phyloP scores from a whole-genome alignment of 768 basidiomycete genomes.

The Stropharia rugosoannulata region DNA sequence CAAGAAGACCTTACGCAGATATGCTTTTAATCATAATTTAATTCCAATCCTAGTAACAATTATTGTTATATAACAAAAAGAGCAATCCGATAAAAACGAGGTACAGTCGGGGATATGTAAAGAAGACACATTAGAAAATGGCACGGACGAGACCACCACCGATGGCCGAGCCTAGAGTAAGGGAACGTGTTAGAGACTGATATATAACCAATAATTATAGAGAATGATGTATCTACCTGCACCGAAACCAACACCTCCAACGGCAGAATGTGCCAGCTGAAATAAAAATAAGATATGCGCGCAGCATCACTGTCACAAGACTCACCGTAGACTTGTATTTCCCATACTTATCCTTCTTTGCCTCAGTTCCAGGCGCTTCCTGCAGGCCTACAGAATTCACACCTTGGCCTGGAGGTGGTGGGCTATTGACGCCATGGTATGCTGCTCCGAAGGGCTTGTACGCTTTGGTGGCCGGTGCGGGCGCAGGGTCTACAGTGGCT shows the following conservation, averaged over 20 bases:
- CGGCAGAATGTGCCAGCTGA: conserved; percentile 59
- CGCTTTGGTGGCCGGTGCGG: conserved; percentile 24
- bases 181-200: background rate
- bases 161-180: conserved; percentile 16
- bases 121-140: conserved; percentile 12
- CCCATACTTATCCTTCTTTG: conserved; percentile 62
- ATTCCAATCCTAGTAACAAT: too few relatives aligned
- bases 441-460: conserved; percentile 48
- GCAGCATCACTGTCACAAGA: conserved; percentile 2
- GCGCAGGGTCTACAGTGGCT: conserved; percentile 14
- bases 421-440: conserved; percentile 35
- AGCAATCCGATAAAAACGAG: background rate
- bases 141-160: conserved; percentile 19
- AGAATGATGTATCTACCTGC: conserved; percentile 47
- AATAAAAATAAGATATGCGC: background rate
- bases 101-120: background rate
- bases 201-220: background rate
- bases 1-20: too few relatives aligned
- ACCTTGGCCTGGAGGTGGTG: conserved; percentile 35
- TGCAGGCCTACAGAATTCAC: conserved; percentile 46
- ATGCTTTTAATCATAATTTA: too few relatives aligned
- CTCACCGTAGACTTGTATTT: conserved; percentile 57
- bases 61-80: background rate
- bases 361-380: conserved; percentile 35
- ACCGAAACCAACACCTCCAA: conserved; percentile 76